These are phyloP conservation scores for Debaryomyces prosopidis DNA, from an alignment of 805 yeast species.

Conservation along the genomic window DNA sequence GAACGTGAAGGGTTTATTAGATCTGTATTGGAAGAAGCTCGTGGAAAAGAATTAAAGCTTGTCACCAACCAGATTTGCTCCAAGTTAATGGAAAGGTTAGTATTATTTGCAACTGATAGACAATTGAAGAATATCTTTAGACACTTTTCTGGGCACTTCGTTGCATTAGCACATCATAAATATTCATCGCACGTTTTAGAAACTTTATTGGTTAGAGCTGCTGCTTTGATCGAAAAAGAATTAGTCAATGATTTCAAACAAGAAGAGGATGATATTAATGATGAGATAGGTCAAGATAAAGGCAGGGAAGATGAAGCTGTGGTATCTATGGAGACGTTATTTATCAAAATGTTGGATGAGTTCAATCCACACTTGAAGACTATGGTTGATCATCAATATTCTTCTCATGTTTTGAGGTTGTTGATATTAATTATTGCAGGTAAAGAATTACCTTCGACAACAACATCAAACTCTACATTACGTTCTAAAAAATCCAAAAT, in stretches of 20 bases:
- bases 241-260: conserved; percentile 44
- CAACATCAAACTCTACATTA: conserved; percentile 65
- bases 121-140: conserved; percentile 68
- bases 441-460: conserved; percentile 71
- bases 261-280: conserved; percentile 33
- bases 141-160: conserved; percentile 72
- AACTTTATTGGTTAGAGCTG: conserved; percentile 73
- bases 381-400: conserved; percentile 76
- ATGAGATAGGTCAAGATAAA: conserved; percentile 16
- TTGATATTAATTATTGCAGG: conserved; percentile 74
- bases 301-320: conserved; percentile 35
- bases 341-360: conserved; percentile 66
- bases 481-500: conserved; percentile 82
- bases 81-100: conserved; percentile 82
- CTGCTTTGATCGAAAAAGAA: conserved; percentile 76
- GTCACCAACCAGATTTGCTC: conserved; percentile 96
- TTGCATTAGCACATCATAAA: conserved; percentile 78
- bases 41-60: conserved; percentile 86
- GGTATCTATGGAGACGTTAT: conserved; percentile 64
- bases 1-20: conserved; percentile 72
- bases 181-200: conserved; percentile 94
- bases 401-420: conserved; percentile 83
- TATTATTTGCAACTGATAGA: conserved; percentile 61
- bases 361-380: conserved; percentile 56
- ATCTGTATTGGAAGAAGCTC: conserved; percentile 81